Base-by-base conservation (phyloP, 805 yeast genomes). In the Komagataella populi region DNA sequence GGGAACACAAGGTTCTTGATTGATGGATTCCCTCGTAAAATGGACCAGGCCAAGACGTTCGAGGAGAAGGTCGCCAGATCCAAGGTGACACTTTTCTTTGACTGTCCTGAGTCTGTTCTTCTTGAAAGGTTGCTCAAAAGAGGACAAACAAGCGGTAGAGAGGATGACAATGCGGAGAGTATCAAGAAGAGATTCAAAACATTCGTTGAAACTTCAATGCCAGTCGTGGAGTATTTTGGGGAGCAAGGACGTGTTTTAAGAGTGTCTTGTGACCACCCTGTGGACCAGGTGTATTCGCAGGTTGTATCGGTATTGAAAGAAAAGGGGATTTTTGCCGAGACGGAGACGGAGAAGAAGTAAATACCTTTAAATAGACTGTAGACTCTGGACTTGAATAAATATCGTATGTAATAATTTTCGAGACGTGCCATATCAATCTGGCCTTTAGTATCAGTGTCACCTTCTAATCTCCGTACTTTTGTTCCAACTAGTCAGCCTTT, bases 41-140 rank as follows among this genome's bases (percentile, higher is more conserved):
- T 93, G 97, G 98, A 93, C 68, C 99, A 91, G 71, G 98, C 98
- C 0, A 54, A 84, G 45, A 85, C 91, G n/a, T 91, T 91, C 64
- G 98, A 91, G 69, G 80, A 84, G 45, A 71, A 79, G 62, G 65
- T 81, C 59, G 93, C 81, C 60, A 83, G 74, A 65, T 83, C 87
- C 55, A 72, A 80, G 23, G 78, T 84, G 67, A 80, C 86, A 1
- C 70, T 86, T 46, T 86, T 83, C 67, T 86, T 86, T 61, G 89
- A 85, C 56, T 86, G 95, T 65, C 87, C 91, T 1, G 93, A 85
- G 65, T 62, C 69, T 45, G 85, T 87, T 51, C 90, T 91, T 97
- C 73, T 89, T 57, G 69, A 77, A 56, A 81, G 99, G 65, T 74
- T 91, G 55, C 70, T 91, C 54, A 86, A 88, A 67, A 80, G 99